Base-by-base conservation (phyloP, 495 filamentous ascomycete genomes). In the Melanomma pulvis-pyrius region DNA sequence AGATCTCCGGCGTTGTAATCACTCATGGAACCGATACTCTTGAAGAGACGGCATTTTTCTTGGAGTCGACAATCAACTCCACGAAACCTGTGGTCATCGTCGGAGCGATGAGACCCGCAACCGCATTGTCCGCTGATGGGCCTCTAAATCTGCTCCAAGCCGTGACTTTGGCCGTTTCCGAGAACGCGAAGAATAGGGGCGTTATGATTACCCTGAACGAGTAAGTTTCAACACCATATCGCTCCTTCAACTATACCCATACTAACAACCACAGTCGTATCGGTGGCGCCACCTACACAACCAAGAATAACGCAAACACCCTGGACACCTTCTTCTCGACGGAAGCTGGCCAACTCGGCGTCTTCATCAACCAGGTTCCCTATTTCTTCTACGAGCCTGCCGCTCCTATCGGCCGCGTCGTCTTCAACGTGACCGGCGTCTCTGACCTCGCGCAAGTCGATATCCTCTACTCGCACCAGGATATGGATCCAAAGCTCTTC, bases 1-100 rank as follows among this genome's bases (percentile, higher is more conserved):
- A 75, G 49, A 78, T 78, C 67, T 70, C 76, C 41, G 80, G 80
- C 19, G 80, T 79, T 3, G 79, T 82, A 22, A 70, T 83, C 55
- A 82, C 81, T 54, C 81, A 83, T 67, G 80, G 81, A 61, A 83
- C 81, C 26, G 81, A 83, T 67, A 81, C 80, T 0, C 73, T 82
- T 24, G 80, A 83, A 59, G 81, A 83, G 70, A 77, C 80, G 0
- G 77, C 80, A 46, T 83, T 82, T 76, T 83, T 82, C 75, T 65
- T 82, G 17, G 78, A 81, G 65, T 71, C 78, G 1, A 81, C 79
- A 1, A 72, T 82, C 49, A 79, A 78, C 65, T 79, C 79, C 48
- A 71, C 69, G 21, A 83, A 83, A 67, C 80, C 80, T 34, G 75
- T 83, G 11, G 76, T 83, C 15, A 66, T 79, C 60, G 81, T 82